These are phyloP conservation scores for Cubamyces sp. DNA, from an alignment of 768 basidiomycete genomes.

Conservation along the genomic window DNA sequence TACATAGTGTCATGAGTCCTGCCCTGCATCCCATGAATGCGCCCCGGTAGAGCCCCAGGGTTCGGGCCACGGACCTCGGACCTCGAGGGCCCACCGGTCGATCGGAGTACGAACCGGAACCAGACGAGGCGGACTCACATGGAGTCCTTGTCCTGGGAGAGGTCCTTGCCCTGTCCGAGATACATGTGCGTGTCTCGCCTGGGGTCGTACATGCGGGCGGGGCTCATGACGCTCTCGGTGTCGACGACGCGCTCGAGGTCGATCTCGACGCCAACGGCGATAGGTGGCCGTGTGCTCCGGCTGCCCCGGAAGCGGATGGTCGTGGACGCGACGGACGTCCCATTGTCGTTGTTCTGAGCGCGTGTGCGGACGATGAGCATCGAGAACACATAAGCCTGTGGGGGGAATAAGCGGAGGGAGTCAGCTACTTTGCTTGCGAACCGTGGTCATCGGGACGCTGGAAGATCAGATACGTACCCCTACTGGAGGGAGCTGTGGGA, in stretches of 20 bases:
- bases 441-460: no score
- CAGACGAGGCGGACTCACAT: no score
- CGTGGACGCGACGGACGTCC: neutral
- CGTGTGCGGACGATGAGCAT: constrained; percentile 15
- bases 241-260: constrained; percentile 16
- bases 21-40: no score
- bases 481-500: constrained; percentile 7
- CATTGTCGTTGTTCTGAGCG: neutral
- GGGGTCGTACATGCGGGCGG: neutral
- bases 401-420: neutral
- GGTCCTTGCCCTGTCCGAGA: neutral
- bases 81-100: no score
- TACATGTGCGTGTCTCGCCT: neutral
- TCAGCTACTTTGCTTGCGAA: neutral
- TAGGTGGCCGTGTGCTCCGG: neutral
- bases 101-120: no score
- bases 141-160: no score
- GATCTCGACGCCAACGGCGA: constrained; percentile 12
- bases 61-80: no score
- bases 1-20: no score
- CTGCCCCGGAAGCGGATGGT: constrained; percentile 5
- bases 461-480: constrained; percentile 2
- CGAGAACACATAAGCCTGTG: constrained; percentile 11
- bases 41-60: no score
- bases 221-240: constrained; percentile 8